Conservation (phyloP, 371 early-diverging fungal genomes). For the Mortierella sp. region DNA sequence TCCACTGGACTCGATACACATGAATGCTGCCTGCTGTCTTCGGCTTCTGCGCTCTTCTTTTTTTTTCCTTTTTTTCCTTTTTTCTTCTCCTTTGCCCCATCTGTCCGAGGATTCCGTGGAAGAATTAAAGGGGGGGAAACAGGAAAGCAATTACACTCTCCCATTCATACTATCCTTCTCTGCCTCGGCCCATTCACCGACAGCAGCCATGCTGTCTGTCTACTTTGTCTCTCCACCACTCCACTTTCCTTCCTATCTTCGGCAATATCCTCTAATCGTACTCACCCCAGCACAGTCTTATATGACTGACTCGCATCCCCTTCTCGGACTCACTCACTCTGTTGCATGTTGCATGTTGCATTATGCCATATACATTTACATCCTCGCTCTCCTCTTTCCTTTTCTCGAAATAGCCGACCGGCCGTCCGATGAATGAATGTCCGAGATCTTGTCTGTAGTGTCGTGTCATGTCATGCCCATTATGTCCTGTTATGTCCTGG, state of each 20-base stretch:
- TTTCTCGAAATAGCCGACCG: constrained; percentile 11
- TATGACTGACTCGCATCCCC: not conserved
- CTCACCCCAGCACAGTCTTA: not conserved
- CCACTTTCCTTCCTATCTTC: not conserved
- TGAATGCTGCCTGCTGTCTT: no score
- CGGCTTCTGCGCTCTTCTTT: no score
- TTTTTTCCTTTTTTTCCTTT: no score
- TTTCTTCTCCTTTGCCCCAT: no score
- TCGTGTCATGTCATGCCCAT: not conserved
- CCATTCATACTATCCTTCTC: no score
- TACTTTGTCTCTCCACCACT: not conserved
- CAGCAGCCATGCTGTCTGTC: not conserved
- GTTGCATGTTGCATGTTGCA: not conserved
- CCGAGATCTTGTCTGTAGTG: not conserved
- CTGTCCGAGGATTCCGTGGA: no score
- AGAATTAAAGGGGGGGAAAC: no score
- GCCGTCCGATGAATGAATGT: not conserved
- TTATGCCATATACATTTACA: not conserved
- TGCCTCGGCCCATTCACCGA: no score
- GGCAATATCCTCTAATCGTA: not conserved
- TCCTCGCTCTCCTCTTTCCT: not conserved
- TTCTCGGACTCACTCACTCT: not conserved
- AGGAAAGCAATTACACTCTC: no score
- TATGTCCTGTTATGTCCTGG: not conserved
- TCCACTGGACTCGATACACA: no score